Conservation (phyloP, 768 basidiomycete species). For the Boletus edulis region DNA sequence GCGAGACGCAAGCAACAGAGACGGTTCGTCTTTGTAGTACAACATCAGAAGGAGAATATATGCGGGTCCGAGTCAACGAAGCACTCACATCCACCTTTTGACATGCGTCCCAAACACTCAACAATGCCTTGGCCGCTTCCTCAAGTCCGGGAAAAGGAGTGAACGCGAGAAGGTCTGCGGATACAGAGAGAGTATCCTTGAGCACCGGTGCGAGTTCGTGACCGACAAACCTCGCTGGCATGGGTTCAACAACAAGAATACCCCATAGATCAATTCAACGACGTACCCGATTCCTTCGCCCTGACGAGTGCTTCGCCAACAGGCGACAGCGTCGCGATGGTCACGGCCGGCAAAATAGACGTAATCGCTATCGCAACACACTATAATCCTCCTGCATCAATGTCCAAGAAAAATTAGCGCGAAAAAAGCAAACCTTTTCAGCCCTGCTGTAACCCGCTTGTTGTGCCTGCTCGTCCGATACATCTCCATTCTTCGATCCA, state of each 20-base stretch:
- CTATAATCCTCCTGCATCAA: slow-evolving; percentile 1
- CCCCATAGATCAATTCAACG: neutral
- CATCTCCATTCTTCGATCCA: slow-evolving; percentile 22
- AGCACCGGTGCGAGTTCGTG: slow-evolving; percentile 34
- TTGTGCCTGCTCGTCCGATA: slow-evolving; percentile 6
- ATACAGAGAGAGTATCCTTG: slow-evolving; percentile 36
- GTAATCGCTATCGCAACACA: slow-evolving; percentile 28
- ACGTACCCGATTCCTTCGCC: slow-evolving; percentile 21
- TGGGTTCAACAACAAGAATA: slow-evolving; percentile 2
- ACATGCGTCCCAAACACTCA: slow-evolving; percentile 65
- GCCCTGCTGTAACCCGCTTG: slow-evolving; percentile 29
- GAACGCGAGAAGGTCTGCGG: slow-evolving; percentile 39
- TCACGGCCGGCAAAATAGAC: slow-evolving; percentile 21
- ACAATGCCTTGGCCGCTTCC: slow-evolving; percentile 47
- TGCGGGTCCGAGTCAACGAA: neutral
- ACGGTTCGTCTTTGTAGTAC: slow-evolving; percentile 53
- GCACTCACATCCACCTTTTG: slow-evolving; percentile 57
- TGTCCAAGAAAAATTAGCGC: neutral
- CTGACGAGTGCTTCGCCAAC: slow-evolving; percentile 21
- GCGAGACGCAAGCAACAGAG: slow-evolving; percentile 68
- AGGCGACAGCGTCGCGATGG: slow-evolving; percentile 22
- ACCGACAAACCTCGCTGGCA: slow-evolving; percentile 31
- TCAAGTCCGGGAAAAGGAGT: slow-evolving; percentile 57
- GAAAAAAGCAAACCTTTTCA: slow-evolving; percentile 16
- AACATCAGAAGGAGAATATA: neutral